These are phyloP conservation scores for Protomyces arabidopsidicola DNA, from an alignment of 1,139 yeast species.

Conservation along the genomic window DNA sequence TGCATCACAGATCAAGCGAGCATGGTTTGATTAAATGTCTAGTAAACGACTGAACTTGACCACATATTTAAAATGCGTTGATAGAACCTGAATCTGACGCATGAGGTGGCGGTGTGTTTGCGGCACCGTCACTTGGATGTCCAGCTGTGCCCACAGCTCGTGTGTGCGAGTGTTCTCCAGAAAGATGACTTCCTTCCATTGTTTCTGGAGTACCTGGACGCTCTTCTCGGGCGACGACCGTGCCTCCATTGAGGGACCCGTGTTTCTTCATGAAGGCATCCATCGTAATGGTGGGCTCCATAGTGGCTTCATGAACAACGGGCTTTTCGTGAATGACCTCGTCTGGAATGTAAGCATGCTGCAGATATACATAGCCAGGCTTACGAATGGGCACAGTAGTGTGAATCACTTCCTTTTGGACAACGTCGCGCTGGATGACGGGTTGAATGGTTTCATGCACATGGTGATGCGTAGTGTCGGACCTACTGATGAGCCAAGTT, in stretches of 20 bases:
- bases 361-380: not conserved
- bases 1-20: not conserved
- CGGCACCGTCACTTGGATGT: not conserved
- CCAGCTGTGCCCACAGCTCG: not conserved
- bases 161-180: not conserved
- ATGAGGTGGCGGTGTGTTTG: too few relatives aligned
- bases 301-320: not conserved
- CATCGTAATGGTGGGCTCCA: not conserved
- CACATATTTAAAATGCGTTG: too few relatives aligned
- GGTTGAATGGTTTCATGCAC: conserved; percentile 4
- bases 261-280: not conserved
- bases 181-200: not conserved
- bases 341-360: not conserved
- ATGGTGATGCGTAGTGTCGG: not conserved
- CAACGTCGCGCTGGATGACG: not conserved
- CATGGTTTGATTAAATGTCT: not conserved
- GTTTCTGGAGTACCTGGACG: not conserved
- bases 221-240: not conserved
- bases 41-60: not conserved
- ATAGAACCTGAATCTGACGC: too few relatives aligned
- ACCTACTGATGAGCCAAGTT: not conserved
- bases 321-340: not conserved
- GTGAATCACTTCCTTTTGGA: not conserved
- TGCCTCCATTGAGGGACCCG: not conserved
- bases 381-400: not conserved